Conservation (phyloP, 2,329 filamentous ascomycete species). For the Emmonsia crescens region DNA sequence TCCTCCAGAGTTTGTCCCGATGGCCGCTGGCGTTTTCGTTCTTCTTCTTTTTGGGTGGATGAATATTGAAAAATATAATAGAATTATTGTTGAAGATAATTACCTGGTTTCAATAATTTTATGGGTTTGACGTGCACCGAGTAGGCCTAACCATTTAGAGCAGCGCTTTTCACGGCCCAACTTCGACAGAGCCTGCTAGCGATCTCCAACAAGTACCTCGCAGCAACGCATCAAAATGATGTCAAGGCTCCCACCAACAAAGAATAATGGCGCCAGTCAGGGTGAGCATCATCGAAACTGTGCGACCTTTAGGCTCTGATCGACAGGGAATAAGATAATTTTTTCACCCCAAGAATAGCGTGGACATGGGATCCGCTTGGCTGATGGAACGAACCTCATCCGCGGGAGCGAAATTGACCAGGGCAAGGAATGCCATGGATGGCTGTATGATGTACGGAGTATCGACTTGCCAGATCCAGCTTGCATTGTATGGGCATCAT, state of each 20-base stretch:
- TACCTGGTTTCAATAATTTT: neutral
- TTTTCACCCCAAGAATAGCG: neutral
- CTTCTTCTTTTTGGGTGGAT: neutral
- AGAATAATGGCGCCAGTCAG: neutral
- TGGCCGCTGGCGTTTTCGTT: neutral
- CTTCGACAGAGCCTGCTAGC: neutral
- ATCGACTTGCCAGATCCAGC: conserved; percentile 1
- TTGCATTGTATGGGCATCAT: neutral
- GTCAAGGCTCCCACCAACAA: neutral
- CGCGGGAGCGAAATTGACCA: neutral
- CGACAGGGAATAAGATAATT: neutral
- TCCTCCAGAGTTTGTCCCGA: neutral
- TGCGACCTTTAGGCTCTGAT: conserved; percentile 1
- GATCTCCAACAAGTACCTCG: neutral
- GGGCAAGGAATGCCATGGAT: neutral
- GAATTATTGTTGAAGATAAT: neutral
- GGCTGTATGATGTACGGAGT: conserved; percentile 3
- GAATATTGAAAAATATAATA: neutral
- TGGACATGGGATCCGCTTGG: neutral
- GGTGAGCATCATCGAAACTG: neutral
- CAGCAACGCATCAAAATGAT: neutral
- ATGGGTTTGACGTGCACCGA: neutral
- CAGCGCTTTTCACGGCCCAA: neutral
- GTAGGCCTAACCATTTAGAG: neutral
- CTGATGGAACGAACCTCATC: neutral